Evolutionary conservation across 352 stramenopile species (phyloP), one percentile per base, ranked within the genome.

Genomic region (Phytophthora rubi): DNA sequence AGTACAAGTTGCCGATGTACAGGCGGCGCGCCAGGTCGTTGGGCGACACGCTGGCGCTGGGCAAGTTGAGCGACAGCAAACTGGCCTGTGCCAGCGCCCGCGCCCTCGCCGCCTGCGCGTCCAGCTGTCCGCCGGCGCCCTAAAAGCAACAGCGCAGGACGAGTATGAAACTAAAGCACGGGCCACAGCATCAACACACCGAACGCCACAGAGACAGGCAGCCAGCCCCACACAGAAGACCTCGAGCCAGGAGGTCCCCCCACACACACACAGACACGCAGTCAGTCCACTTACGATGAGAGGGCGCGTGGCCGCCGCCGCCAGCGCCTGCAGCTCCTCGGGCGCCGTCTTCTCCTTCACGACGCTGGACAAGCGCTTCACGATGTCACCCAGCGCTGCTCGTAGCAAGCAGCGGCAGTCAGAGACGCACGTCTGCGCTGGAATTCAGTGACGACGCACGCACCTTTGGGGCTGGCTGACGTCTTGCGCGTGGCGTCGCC

Each of bases 1-100:
- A 94, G 70, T 92, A 92, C 18, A 94, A 61, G 18, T 94, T 94
- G 55, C 85, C 86, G 39, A 94, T 89, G 67, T 94, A 94, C 39
- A 94, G 65, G 2, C 86, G 81, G 48, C 82, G 78, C 16, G 86
- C 86, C 66, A 94, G 68, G n/a, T 94, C 86, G 52, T 73, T 77
- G 15, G 80, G 70, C 39, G 82, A 88, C 16, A 88, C 63, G 32
- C 84, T 83, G 33, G 76, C 66, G 26, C 70, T 68, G 0, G 83
- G 76, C 9, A 94, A 57, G 16, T 80, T 85, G 30, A 92, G 74
- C 33, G 86, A 75, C 68, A 94, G 62, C 21, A 94, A 47, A 81
- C 81, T 94, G 28, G 86, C 86, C 53, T 94, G 83, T 1, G 86
- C 84, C 49, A 94, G 67, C 1, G 86, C 86, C 7, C 79, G 60